These are phyloP conservation scores for Rhynchospora breviuscula DNA, from an alignment of 176 grass and related monocot species.

Conservation along the genomic window DNA sequence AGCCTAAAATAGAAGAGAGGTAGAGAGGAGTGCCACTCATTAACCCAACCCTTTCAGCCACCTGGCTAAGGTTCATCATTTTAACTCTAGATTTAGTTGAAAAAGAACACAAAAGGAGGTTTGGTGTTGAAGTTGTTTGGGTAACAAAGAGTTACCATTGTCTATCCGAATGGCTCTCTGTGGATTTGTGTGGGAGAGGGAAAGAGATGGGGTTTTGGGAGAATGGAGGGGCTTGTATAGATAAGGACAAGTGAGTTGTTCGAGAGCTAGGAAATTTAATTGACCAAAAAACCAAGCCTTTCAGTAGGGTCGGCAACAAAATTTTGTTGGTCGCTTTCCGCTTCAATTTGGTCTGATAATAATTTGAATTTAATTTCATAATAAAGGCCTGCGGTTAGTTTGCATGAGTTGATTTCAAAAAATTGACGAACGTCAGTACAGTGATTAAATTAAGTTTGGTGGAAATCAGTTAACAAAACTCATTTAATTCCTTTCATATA, in stretches of 20 bases:
- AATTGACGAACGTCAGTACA: too few relatives aligned
- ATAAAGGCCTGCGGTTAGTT: too few relatives aligned
- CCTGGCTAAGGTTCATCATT: constrained; percentile 13
- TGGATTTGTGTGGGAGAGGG: not conserved
- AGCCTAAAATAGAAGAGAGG: not conserved
- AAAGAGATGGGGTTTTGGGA: constrained; percentile 29
- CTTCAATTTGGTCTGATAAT: too few relatives aligned
- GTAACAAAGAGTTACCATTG: constrained; percentile 19
- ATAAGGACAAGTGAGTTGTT: constrained; percentile 6
- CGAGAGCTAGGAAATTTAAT: not conserved
- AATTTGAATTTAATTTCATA: too few relatives aligned
- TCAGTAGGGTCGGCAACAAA: too few relatives aligned
- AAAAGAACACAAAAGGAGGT: not conserved
- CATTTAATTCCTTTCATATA: too few relatives aligned
- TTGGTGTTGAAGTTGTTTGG: not conserved
- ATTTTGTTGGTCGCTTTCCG: too few relatives aligned
- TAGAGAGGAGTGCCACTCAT: constrained; percentile 14
- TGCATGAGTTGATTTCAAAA: too few relatives aligned
- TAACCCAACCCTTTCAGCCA: constrained; percentile 4
- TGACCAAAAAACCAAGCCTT: too few relatives aligned
- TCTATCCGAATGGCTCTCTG: constrained; percentile 9
- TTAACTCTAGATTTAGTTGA: not conserved
- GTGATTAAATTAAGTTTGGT: too few relatives aligned
- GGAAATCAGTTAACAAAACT: too few relatives aligned
- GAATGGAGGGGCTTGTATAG: constrained; percentile 22